Evolutionary conservation across 805 yeast species (phyloP), one percentile per base, ranked within the genome.

Genomic region (Wickerhamomyces tratensis): DNA sequence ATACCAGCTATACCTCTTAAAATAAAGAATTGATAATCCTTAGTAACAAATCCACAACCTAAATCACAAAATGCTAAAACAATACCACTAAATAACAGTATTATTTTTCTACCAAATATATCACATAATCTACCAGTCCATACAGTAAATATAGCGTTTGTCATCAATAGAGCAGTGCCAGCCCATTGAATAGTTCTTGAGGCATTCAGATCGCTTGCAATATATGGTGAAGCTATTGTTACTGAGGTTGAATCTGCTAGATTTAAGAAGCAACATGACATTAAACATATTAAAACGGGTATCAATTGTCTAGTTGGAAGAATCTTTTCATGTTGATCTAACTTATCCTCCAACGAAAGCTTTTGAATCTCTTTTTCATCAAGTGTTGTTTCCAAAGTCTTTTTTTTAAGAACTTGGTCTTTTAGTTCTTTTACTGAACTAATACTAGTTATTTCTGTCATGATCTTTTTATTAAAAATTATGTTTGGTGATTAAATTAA

Each of bases 131-230:
- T 58, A 1, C 82, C 82, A 39, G 70, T 66, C 10, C 75, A 52
- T 5, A 74, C 73, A 49, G 76, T 80, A 46, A 74, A 72, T 6
- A 70, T 69, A 7, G 77, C 65, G 40, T 68, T 69, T 6, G 79
- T 75, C 40, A 77, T 67, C 30, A 74, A 56, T 13, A 70, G 56
- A 3, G 79, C 69, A 0, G 82, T 71, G 11, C 79, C 79, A 0
- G 77, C 79, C 82, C 83, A 77, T 40, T 76, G 72, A 31, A 76
- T 72, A 1, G 77, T 68, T 27, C 59, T 59, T 33, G 66, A 59
- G 1, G 76, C 72, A 38, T 70, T 43, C 39, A 76, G 57, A 29
- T 67, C 74, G 31, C 59, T 53, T 2, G 73, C 76, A 25, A 76
- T 73, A 25, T 52, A 47, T 2, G 80, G 67, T 31, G 73, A 64